Base-by-base conservation (phyloP, 352 stramenopile genomes). In the Globisporangium yorkense region DNA sequence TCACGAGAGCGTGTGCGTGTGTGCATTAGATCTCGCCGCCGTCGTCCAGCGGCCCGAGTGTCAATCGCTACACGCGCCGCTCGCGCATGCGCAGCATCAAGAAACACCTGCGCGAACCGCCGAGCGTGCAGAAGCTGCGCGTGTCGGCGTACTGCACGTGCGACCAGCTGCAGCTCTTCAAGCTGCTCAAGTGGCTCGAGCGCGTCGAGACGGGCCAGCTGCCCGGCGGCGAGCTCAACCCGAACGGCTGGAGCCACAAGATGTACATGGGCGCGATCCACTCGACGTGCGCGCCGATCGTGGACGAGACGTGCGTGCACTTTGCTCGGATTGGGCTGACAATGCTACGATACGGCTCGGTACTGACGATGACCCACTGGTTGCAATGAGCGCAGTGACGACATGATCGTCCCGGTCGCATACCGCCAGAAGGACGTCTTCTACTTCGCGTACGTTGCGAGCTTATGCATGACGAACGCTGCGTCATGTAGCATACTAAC, bases 201-300 rank as follows among this genome's bases (percentile, higher is more conserved):
- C 65, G 82, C 46, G 68, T 89, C 24, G 82, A 92, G 59, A 92
- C 79, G 3, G 81, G 80, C 2, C 81, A 92, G 65, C 55, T 92
- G 12, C 81, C 81, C 0, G 81, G 84, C 8, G 81, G 82, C 41
- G 84, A 94, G 51, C 66, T 94, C 21, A 87, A 89, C 59, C 77
- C 80, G 1, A 74, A 92, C 53, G 84, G 84, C 18, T 94, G 84
- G 84, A 75, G 50, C 45, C 77, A 90, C 71, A 89, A 92, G 59
- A 92, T 94, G 82, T 89, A 92, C 71, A 90, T 94, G 81, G 84
- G 84, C 33, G 84, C 76, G 39, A 89, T 94, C 55, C 84, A 94
- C 62, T 88, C 81, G 55, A 84, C 68, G 18, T 92, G 76, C 44
- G 75, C 70, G 5, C 78, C 84, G 40, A 51, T 65, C 8, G 51